Evolutionary conservation across 345 rosid species (phyloP), one percentile per base, ranked within the genome.

Genomic region (Citrus reticulata): DNA sequence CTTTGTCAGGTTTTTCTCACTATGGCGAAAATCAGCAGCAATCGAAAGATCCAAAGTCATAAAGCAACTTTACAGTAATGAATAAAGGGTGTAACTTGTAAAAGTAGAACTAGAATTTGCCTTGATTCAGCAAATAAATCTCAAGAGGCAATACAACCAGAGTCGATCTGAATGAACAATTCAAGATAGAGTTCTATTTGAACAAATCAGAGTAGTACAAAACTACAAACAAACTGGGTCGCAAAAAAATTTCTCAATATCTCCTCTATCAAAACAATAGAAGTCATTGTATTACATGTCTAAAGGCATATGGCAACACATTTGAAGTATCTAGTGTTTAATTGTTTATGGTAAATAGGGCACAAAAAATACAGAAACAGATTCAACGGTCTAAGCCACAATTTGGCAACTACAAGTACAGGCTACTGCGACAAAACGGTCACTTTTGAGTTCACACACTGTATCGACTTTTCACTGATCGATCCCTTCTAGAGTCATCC

Each of bases 401-500:
- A 27, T 59, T n/a, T 30, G 55, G 66, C 55, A n/a, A 25, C 49
- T 54, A 24, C 39, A 29, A 70, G n/a, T 42, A 46, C 63, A 57
- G 55, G 13, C 9, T 7, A 2, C 63, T 55, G 35, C 73, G 20
- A 54, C 71, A 49, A 46, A 68, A 69, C 7, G 25, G 25, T 54
- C 39, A 40, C 3, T 8, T 27, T 63, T 46, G 78, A 40, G 74
- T 78, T 95, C 88, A 95, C n/a, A 88, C 92, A 71, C 42, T 86
- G 81, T 92, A 95, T 70, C 98, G 91, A 42, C 83, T 76, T 85
- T 91, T 91, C 4, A 51, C 81, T 7, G 85, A 81, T 77, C 89
- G 88, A 19, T 90, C 92, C 77, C 89, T 90, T 72, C 90, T 86
- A 2, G 97, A 83, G 85, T 95, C 97, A 74, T 92, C 98, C 98